Base-by-base conservation (phyloP, 768 basidiomycete species). In the Suillus alpinus region DNA sequence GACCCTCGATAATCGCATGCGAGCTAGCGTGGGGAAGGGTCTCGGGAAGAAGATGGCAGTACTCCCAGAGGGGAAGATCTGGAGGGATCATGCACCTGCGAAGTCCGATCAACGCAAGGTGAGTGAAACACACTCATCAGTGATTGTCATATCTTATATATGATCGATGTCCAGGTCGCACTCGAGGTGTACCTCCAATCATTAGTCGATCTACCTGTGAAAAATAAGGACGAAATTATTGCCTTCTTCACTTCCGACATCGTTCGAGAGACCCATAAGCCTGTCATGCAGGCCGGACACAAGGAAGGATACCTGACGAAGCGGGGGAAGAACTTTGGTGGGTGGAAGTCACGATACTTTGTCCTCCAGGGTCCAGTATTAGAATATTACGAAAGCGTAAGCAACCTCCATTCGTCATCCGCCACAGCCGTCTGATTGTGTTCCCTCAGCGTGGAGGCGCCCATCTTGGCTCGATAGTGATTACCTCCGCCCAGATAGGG, bases 291-390 rank as follows among this genome's bases (percentile, higher is more conserved):
- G 69, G 81, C 81, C 2, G 91, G 91, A 31, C 87, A 95, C 77
- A 97, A 96, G 75, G 93, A 96, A 73, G 96, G 95, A 16, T 96
- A 96, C 72, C 78, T 97, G 39, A 98, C 96, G 20, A 98, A 98
- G 77, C 83, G 94, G 60, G 95, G 95, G 23, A 94, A 98, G 79
- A 97, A 94, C 69, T 98, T 98, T 75, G 97, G 97, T 49, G 95
- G 96, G 2, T 95, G 94, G 96, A 95, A 96, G 71, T 94, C 94
- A 29, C 83, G 97, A 46, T 99, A 88, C 75, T 98, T 98, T 68
- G 94, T 98, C 8, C 80, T 98, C 29, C 89, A 93, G 73, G 94
- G 95, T 0, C 88, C 93, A 3, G 83, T 90, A 1, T 80, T 98
- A 56, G 93, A 96, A 69, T 99, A 98, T 74, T 99, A 92, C 68